Evolutionary conservation across 192 early-diverging fungal species (phyloP), one percentile per base, ranked within the genome.

Genomic region (Gaertneriomyces sp.): DNA sequence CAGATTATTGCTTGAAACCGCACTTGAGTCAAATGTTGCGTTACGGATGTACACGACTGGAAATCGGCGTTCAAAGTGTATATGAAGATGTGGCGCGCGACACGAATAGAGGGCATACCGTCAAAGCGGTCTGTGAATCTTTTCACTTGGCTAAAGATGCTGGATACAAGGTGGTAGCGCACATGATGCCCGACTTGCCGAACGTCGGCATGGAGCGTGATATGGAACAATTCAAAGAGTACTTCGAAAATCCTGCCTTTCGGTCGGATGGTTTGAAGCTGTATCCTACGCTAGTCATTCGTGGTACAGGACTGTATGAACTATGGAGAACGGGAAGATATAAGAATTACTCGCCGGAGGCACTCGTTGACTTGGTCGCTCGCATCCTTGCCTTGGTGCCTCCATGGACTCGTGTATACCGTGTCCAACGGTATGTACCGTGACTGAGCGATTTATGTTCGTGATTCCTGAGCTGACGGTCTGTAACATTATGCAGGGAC

Each of bases 101-200:
- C 71, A 99, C 97, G 3, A 99, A 99, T 61, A 82, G 90, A 45
- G 97, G 97, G 40, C 97, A 99, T 70, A 99, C 97, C 12, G 97
- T 99, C 58, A 92, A 91, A 56, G 93, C 97, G 1, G 97, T 99
- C 0, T 92, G 89, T 69, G 97, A 99, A 75, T 92, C 92, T 14
- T 99, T 99, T 74, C 96, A 98, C 49, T 76, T 99, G 55, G 90
- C 91, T 61, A 99, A 99, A 75, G 97, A 99, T 66, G 90, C 94
- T 16, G 97, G 97, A 9, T 99, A 94, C 82, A 99, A 99, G 71
- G 90, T 99, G 0, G 97, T 99, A 8, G 88, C 95, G 12, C 97
- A 99, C 63, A 99, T 99, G 97, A 99, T 99, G 97, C 97, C 97
- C 8, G 96, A 99, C 80, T 78, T 99, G 59, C 96, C 97, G 3